Conservation (phyloP, 441 rosid genomes). For the Dalechampia spathulata region DNA sequence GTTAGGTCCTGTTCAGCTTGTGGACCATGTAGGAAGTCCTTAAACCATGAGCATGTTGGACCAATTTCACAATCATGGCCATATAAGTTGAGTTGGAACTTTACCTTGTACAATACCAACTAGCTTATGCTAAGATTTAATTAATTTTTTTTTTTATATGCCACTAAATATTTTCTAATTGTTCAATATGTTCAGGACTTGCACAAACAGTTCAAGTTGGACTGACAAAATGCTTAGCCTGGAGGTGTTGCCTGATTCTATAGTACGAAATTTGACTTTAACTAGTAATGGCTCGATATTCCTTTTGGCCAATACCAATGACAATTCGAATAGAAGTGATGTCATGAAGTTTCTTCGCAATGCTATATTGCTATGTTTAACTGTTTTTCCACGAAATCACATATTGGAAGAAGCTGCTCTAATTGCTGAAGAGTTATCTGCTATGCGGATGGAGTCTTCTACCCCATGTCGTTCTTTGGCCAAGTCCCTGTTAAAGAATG, state of each 20-base stretch:
- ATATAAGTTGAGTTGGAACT: no score
- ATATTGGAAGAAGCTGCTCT: conserved; percentile 79
- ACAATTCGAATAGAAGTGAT: conserved; percentile 39
- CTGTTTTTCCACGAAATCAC: conserved; percentile 76
- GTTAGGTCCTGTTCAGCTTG: no score
- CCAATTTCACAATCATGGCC: no score
- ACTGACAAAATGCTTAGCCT: conserved; percentile 55
- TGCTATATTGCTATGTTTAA: conserved; percentile 66
- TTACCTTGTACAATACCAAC: no score
- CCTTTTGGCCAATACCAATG: conserved; percentile 39
- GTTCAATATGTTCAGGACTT: no score
- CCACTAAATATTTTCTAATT: not conserved
- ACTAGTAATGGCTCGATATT: conserved; percentile 33
- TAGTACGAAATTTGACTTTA: conserved; percentile 40
- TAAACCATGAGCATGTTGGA: no score
- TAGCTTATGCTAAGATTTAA: no score
- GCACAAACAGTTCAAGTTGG: conserved; percentile 86
- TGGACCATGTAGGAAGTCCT: no score
- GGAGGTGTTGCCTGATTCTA: conserved; percentile 57
- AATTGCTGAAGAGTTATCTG: conserved; percentile 76
- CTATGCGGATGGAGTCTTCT: conserved; percentile 47
- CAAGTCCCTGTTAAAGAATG: conserved; percentile 78
- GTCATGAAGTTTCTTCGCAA: conserved; percentile 83
- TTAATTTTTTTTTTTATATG: conserved; percentile 4
- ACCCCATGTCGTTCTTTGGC: conserved; percentile 85